Evolutionary conservation across 192 early-diverging fungal genomes (phyloP), one percentile per base, ranked within the genome.

Genomic region (Coemansia sp.): DNA sequence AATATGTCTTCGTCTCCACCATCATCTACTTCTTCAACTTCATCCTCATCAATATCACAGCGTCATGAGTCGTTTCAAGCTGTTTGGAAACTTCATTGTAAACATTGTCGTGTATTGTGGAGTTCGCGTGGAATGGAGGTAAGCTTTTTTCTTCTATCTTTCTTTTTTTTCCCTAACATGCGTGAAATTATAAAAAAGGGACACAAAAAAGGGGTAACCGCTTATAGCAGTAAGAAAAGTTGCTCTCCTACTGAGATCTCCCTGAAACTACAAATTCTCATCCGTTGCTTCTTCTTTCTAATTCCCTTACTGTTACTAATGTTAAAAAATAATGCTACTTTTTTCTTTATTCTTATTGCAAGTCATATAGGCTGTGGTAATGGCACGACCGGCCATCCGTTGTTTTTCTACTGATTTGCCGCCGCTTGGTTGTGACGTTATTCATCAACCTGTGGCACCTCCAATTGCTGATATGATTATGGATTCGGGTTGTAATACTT

Each of bases 121-220:
- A 82, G 79, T 66, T 76, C 70, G 29, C 70, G 74, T 30, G 79
- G 79, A 29, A 82, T 82, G 79, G 74, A 82, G 67, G 69, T 70
- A 53, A 61, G 50, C 39, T 17, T 46, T 46, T 46, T 46, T 10
- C 17, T 46, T 17, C 9, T 3, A 1, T 46, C 17, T 2, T 46
- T 14, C 11, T 46, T 11, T 3, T 27, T 27, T 27, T 27, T 27
- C 27, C 3, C 33, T 36, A 36, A 36, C 6, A 36, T 36, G 33
- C 33, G 33, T 27, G 27, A 27, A 27, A 2, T 36, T 36, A 36
- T 36, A 11, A 2, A 11, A 36, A 36, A 36, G 10, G 10, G 6
- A 36, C 9, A 46, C 9, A 46, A 17, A 46, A 17, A 17, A 17
- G 3, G 14, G 39, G 3, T 14, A 46, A 14, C 17, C 17, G 39